Conservation (phyloP, 352 stramenopile genomes). For the Globisporangium carolinianum region DNA sequence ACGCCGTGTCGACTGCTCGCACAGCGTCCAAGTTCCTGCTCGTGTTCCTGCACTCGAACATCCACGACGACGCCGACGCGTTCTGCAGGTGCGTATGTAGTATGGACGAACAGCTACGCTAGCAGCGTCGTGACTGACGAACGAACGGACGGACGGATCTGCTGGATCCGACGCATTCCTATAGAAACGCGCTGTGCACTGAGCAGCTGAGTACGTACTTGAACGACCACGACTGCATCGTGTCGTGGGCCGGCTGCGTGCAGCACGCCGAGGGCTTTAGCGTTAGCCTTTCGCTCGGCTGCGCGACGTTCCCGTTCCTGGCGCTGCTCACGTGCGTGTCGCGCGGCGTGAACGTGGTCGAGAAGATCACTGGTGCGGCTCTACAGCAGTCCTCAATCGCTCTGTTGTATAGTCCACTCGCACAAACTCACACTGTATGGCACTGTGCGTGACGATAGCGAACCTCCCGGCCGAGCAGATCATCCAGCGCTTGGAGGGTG, state of each 20-base stretch:
- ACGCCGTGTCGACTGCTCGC: conserved; percentile 69
- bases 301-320: conserved; percentile 73
- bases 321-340: conserved; percentile 74
- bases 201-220: conserved; percentile 60
- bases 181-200: conserved; percentile 60
- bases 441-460: conserved; percentile 19
- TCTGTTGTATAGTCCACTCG: too few species aligned
- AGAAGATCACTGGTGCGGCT: conserved; percentile 74
- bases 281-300: conserved; percentile 79
- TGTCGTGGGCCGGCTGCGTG: conserved; percentile 79
- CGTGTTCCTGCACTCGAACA: conserved; percentile 80
- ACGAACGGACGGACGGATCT: too few species aligned
- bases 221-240: conserved; percentile 76
- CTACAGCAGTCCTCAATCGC: too few species aligned
- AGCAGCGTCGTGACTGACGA: too few species aligned
- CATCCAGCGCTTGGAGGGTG: conserved; percentile 48
- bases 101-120: too few species aligned
- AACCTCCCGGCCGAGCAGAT: conserved; percentile 51
- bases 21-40: conserved; percentile 81
- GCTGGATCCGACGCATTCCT: not conserved
- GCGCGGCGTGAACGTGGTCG: conserved; percentile 72
- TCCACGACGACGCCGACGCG: conserved; percentile 67
- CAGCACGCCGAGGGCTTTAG: conserved; percentile 75
- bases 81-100: conserved; percentile 50
- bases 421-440: too few species aligned